Conservation (phyloP, 2,329 filamentous ascomycete species). For the Westerdykella ornata region DNA sequence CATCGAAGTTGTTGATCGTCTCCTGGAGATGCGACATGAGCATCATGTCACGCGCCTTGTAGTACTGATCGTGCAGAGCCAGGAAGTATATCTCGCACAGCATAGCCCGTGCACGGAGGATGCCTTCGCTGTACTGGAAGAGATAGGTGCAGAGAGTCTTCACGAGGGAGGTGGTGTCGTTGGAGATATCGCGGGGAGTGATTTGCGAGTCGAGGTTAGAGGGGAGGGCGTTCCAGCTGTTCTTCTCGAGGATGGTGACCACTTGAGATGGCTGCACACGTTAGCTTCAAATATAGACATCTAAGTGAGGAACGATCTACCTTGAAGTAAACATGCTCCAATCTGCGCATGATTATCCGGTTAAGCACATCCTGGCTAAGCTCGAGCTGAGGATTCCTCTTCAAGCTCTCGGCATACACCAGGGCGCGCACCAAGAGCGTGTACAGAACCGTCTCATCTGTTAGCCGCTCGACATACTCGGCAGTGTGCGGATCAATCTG, state of each 20-base stretch:
- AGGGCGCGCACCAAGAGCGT: slow-evolving; percentile 83
- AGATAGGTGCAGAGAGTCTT: slow-evolving; percentile 89
- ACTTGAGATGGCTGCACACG: slow-evolving; percentile 70
- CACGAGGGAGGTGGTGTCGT: slow-evolving; percentile 69
- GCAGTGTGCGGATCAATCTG: slow-evolving; percentile 97
- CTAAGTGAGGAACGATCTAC: slow-evolving; percentile 37
- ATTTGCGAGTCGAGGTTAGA: slow-evolving; percentile 66
- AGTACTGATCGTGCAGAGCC: slow-evolving; percentile 95
- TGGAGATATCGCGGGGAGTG: slow-evolving; percentile 62
- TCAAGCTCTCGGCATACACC: slow-evolving; percentile 79
- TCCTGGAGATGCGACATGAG: slow-evolving; percentile 99
- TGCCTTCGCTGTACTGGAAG: slow-evolving; percentile 89
- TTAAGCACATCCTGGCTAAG: slow-evolving; percentile 82
- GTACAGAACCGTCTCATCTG: slow-evolving; percentile 86
- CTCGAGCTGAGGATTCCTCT: slow-evolving; percentile 63
- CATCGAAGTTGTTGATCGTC: slow-evolving; percentile 92
- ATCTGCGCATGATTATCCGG: slow-evolving; percentile 82
- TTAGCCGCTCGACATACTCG: slow-evolving; percentile 92
- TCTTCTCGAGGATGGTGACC: slow-evolving; percentile 87
- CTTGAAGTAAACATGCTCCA: slow-evolving; percentile 99
- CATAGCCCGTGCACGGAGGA: slow-evolving; percentile 94
- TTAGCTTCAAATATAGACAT: slow-evolving; percentile 14
- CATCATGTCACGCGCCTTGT: slow-evolving; percentile 97
- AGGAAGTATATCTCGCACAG: slow-evolving; percentile 98
- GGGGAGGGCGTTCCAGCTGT: slow-evolving; percentile 79